phyloP scores from a whole-genome alignment of 2,329 filamentous ascomycete species.

The Curvularia sp. region DNA sequence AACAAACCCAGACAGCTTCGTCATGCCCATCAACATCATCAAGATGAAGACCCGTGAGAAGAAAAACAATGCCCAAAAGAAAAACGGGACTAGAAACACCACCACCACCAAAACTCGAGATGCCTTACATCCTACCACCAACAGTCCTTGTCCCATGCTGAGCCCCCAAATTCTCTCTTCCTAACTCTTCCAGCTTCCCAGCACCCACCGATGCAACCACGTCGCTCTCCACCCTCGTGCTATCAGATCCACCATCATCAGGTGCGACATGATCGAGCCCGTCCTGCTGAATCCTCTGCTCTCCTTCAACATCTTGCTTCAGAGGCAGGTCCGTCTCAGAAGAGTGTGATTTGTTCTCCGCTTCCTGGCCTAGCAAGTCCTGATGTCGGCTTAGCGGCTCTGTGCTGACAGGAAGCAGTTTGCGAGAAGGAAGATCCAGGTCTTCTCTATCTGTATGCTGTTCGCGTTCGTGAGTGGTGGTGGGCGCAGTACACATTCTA shows the following conservation, averaged over 20 bases:
- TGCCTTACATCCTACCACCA: neutral
- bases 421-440: constrained; percentile 7
- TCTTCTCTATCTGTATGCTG: constrained; percentile 6
- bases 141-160: neutral
- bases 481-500: constrained; percentile 32
- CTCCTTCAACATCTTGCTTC: neutral
- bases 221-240: constrained; percentile 18
- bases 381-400: neutral
- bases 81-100: neutral
- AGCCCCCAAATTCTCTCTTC: constrained; percentile 1
- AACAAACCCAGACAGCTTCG: neutral
- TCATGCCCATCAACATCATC: neutral
- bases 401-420: neutral
- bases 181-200: neutral
- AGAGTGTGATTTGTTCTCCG: neutral
- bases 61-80: neutral
- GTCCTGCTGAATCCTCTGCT: neutral
- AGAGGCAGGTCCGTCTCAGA: neutral
- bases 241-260: constrained; percentile 18
- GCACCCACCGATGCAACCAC: constrained; percentile 4
- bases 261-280: neutral
- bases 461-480: constrained; percentile 15
- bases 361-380: neutral
- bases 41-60: neutral
- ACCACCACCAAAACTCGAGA: neutral